Conservation (phyloP, 306 rosid species). For the Quercus ilex region DNA sequence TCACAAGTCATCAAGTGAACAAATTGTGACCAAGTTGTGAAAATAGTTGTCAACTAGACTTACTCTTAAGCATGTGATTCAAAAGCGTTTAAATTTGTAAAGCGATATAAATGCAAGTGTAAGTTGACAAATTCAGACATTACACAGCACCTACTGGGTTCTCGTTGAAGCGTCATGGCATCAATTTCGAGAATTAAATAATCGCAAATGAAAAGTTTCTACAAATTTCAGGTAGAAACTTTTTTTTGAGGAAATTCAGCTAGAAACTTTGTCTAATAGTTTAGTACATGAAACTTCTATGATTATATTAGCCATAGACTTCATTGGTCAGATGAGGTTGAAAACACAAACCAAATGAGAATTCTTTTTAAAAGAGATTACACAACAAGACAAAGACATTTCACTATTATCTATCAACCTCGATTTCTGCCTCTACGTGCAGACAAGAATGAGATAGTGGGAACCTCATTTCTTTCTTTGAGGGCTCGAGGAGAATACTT, state of each 20-base stretch:
- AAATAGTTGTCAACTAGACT: too few relatives aligned
- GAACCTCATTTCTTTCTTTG: conserved; percentile 40
- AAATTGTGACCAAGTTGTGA: too few relatives aligned
- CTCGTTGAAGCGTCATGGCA: background rate
- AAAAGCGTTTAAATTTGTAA: background rate
- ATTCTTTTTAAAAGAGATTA: background rate
- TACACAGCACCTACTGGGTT: background rate
- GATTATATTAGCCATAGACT: conserved; percentile 13
- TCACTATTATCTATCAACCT: conserved; percentile 17
- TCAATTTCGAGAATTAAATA: background rate
- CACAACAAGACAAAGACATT: conserved; percentile 19
- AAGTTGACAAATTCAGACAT: background rate
- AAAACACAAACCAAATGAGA: background rate
- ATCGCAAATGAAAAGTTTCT: background rate
- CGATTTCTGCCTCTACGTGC: conserved; percentile 27
- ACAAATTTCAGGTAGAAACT: conserved; percentile 13
- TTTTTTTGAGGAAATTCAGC: background rate
- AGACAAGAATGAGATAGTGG: conserved; percentile 44
- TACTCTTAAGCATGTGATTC: background rate
- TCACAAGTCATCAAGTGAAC: too few relatives aligned
- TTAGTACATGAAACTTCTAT: conserved; percentile 15
- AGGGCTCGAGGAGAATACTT: conserved; percentile 84
- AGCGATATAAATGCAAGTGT: background rate
- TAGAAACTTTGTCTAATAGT: background rate
- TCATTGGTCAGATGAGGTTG: conserved; percentile 21